Percentiles rank a stretch among this genome's conserved stretches.
Evolutionary conservation across 805 yeast species (phyloP).

Genomic region (Candida oleophila): DNA sequence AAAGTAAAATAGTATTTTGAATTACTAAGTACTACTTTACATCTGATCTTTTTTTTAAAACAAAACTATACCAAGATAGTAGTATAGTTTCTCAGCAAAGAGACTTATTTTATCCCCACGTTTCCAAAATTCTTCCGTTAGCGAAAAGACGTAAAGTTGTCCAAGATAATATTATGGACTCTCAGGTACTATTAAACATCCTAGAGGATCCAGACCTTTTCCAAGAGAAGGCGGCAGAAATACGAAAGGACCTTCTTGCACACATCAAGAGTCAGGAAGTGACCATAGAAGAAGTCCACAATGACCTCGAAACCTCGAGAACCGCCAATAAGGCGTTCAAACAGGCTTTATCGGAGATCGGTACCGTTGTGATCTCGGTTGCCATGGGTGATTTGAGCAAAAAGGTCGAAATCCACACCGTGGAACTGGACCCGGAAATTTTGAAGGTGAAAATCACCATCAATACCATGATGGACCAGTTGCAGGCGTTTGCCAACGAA

Average conservation of each 20-base stretch:
- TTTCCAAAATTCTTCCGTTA: slow-evolving; percentile 17
- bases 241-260: slow-evolving; percentile 29
- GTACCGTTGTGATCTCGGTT: slow-evolving; percentile 83
- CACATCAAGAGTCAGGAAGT: slow-evolving; percentile 31
- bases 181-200: slow-evolving; percentile 29
- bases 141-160: slow-evolving; percentile 15
- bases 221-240: slow-evolving; percentile 22
- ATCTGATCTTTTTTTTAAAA: not conserved
- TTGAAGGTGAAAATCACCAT: slow-evolving; percentile 76
- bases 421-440: slow-evolving; percentile 76
- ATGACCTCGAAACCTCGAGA: slow-evolving; percentile 34
- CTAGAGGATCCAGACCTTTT: slow-evolving; percentile 40
- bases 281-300: slow-evolving; percentile 21
- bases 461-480: slow-evolving; percentile 86
- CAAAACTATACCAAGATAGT: not conserved
- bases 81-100: not conserved
- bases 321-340: slow-evolving; percentile 71
- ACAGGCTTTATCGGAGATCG: slow-evolving; percentile 73
- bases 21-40: too few species aligned
- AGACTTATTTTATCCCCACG: not conserved
- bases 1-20: too few species aligned
- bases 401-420: slow-evolving; percentile 70
- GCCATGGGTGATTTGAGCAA: slow-evolving; percentile 87
- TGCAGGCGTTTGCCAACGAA: slow-evolving; percentile 76
- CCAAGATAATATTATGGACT: slow-evolving; percentile 24